Conservation (phyloP, 371 early-diverging fungal species). For the Rhizopus sp. region DNA sequence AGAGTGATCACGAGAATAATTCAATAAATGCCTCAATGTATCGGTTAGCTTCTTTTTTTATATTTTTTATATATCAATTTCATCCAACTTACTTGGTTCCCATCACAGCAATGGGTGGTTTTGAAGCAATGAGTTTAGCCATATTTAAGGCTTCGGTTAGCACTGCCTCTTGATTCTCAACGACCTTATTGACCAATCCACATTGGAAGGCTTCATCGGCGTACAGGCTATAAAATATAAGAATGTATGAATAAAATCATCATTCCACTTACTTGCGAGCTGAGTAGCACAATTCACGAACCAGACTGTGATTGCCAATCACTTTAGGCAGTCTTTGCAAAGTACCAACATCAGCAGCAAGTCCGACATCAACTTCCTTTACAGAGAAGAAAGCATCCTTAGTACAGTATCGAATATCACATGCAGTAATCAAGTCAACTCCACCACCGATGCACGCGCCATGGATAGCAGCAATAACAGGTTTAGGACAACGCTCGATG, state of each 20-base stretch:
- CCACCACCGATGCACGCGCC: slow-evolving; percentile 90
- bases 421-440: slow-evolving; percentile 86
- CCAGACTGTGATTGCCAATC: slow-evolving; percentile 88
- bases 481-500: slow-evolving; percentile 83
- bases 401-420: slow-evolving; percentile 88
- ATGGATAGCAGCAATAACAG: slow-evolving; percentile 91
- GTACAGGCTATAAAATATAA: slow-evolving; percentile 44
- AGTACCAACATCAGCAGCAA: slow-evolving; percentile 90
- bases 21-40: slow-evolving; percentile 68
- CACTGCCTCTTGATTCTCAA: slow-evolving; percentile 56
- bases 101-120: slow-evolving; percentile 87
- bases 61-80: background rate
- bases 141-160: slow-evolving; percentile 69
- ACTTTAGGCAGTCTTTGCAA: slow-evolving; percentile 94
- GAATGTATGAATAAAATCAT: background rate
- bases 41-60: slow-evolving; percentile 1
- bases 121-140: slow-evolving; percentile 80
- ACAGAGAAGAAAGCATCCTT: slow-evolving; percentile 83
- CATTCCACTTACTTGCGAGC: slow-evolving; percentile 62
- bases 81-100: slow-evolving; percentile 79
- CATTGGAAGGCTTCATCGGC: slow-evolving; percentile 78
- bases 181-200: slow-evolving; percentile 81
- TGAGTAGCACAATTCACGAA: slow-evolving; percentile 88
- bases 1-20: slow-evolving; percentile 89
- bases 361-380: slow-evolving; percentile 91